Percentiles rank a stretch among this genome's conserved stretches.
Evolutionary conservation across 192 early-diverging fungal species (phyloP).

Genomic region (Backusella psychrophila): DNA sequence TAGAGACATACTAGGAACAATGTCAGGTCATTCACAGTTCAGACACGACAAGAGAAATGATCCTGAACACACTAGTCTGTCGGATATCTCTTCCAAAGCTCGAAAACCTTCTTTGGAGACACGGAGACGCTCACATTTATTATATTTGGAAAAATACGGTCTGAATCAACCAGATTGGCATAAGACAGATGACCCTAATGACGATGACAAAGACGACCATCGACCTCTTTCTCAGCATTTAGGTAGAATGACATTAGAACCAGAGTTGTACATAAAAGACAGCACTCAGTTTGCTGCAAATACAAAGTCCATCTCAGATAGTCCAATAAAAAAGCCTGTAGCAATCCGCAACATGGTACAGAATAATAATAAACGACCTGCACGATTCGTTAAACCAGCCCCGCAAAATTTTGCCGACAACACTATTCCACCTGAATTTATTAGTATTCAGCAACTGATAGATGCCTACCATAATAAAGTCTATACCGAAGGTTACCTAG

Average conservation of each 20-base stretch:
- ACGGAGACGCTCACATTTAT: constrained; percentile 17
- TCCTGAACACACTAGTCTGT: not conserved
- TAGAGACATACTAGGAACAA: not conserved
- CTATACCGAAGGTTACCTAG: constrained; percentile 66
- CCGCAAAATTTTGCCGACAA: not conserved
- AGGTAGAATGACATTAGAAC: not conserved
- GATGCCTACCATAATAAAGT: constrained; percentile 66
- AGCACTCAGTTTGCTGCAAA: not conserved
- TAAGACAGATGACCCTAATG: not conserved
- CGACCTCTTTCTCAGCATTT: not conserved
- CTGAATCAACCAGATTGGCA: constrained; percentile 23
- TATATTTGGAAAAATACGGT: constrained; percentile 30
- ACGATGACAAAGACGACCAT: not conserved
- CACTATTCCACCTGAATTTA: constrained; percentile 34
- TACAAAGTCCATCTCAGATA: not conserved
- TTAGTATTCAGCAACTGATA: constrained; percentile 49
- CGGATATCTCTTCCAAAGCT: not conserved
- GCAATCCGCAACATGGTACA: not conserved
- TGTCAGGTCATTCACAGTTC: not conserved
- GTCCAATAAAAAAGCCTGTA: not conserved
- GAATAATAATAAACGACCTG: constrained; percentile 19
- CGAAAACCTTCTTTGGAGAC: not conserved
- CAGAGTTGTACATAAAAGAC: not conserved
- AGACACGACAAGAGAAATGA: not conserved
- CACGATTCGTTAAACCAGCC: constrained; percentile 34